Base-by-base conservation (phyloP, 495 filamentous ascomycete species). In the Penicillium herquei region DNA sequence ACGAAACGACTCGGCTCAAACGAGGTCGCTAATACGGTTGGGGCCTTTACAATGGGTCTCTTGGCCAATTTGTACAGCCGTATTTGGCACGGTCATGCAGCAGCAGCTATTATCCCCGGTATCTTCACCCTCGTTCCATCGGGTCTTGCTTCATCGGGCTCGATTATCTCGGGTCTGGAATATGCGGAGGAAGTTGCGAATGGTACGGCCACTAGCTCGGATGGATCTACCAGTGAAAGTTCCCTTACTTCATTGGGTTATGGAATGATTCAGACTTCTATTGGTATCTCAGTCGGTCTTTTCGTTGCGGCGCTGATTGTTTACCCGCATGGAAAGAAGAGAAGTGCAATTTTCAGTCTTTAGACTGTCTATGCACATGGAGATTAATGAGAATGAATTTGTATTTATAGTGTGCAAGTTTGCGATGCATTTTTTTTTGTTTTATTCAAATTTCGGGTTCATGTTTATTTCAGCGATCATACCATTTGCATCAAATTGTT, bases 51-150 rank as follows among this genome's bases (percentile, higher is more conserved):
- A 2, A 87, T 96, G 39, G 92, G 92, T 16, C 78, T 95, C 0
- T 66, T 91, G 18, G 92, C 90, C 17, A 96, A 96, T 65, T 54
- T 94, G 11, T 96, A 96, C 70, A 87, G 87, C 5, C 81, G 92
- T 6, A 48, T 91, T 12, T 81, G 86, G 63, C 86, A 92, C 62
- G 90, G 89, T 4, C 81, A 95, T 33, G 91, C 92, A 0, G 91
- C 90, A 2, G 88, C 89, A 0, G 87, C 88, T 14, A 87, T 96
- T 68, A 75, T 97, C 3, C 92, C 92, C 0, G 92, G 87, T n/a
- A 96, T 97, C 59, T 95, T 96, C 65, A 91, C 96, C 3, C 87
- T 92, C 49, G 92, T 97, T 3, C 92, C 92, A 2, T 90, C 85
- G 5, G 92, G 91, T 7, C 75, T 97, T 17, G 89, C 92, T 3